phyloP scores from a whole-genome alignment of 2,329 filamentous ascomycete genomes.

The Claviceps sp. region DNA sequence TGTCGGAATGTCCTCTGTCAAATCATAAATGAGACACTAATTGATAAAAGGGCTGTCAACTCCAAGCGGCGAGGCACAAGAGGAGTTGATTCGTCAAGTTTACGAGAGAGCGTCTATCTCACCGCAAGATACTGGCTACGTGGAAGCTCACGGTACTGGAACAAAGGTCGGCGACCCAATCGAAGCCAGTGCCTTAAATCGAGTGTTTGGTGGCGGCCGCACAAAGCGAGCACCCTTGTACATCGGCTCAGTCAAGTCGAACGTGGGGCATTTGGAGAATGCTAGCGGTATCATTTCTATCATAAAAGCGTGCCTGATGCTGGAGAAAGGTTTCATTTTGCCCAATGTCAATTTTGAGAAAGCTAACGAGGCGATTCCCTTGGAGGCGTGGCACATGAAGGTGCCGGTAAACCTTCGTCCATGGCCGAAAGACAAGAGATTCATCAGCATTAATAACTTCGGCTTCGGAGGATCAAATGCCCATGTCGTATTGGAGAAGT shows the following conservation, averaged over 20 bases:
- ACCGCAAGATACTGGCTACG: conserved; percentile 17
- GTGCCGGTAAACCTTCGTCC: conserved; percentile 31
- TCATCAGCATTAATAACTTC: conserved; percentile 36
- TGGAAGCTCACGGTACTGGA: conserved; percentile 43
- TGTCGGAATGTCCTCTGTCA: too few relatives aligned
- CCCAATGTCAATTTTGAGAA: conserved; percentile 37
- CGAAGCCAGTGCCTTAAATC: conserved; percentile 35
- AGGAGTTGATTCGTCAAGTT: conserved; percentile 21
- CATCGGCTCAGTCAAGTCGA: conserved; percentile 36
- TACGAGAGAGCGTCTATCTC: conserved; percentile 20
- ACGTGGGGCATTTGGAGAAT: conserved; percentile 38
- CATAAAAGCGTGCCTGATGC: conserved; percentile 38
- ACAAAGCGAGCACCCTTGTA: conserved; percentile 28
- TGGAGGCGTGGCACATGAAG: conserved; percentile 35
- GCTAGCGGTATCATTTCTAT: conserved; percentile 37
- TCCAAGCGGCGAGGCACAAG: conserved; percentile 38
- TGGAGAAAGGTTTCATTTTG: conserved; percentile 35
- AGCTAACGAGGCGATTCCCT: conserved; percentile 34
- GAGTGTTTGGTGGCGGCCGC: conserved; percentile 26
- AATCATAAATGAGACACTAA: neutral
- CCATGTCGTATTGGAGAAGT: conserved; percentile 24
- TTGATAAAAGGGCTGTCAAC: conserved; percentile 35
- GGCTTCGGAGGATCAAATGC: conserved; percentile 33
- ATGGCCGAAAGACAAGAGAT: conserved; percentile 34
- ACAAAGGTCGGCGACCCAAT: conserved; percentile 42